Evolutionary conservation across 768 basidiomycete genomes (phyloP), one percentile per base, ranked within the genome.

Genomic region (Boletus reticulatus): DNA sequence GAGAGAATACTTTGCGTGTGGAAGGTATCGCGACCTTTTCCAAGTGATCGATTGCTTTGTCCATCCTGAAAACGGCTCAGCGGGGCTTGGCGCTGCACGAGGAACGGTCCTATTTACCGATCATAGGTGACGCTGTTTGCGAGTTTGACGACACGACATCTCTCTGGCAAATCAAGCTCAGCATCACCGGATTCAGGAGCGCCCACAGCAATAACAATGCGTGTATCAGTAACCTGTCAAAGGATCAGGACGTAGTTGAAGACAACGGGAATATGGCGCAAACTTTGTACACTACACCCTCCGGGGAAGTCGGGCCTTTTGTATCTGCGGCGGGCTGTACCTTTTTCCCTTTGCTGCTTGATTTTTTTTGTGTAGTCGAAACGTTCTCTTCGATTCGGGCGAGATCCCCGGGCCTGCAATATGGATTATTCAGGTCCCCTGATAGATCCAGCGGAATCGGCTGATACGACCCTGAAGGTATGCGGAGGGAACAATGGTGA

Each of bases 81-180:
- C 31, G 57, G 19, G 10, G 43, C 19, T 32, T 7, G 19, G n/a
- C 5, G 16, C 19, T 14, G 1, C 6, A 41, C 4, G 31, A 20
- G 37, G 32, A 19, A 0, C 17, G 11, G 11, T 19, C 17, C 17
- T 22, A 36, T 58, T 42, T 67, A 84, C 90, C 94, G 81, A 63
- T 94, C 92, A 67, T 90, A 94, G 1, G 95, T 98, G 16, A 92
- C 85, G 52, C 87, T 93, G 62, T 98, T 98, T 13, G 94, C 94
- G 3, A 96, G 78, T 67, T 98, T 98, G 49, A 98, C 68, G 48
- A 94, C 74, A 17, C 91, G 79, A 72, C 93, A 92, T 48, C 89
- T 79, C 63, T 95, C 93, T 7, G 94, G 92, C 0, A 97, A 68
- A 62, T 93, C 89, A 13, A 91, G 73, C 47, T 91, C 88, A 43